Evolutionary conservation across 768 basidiomycete species (phyloP), one percentile per base, ranked within the genome.

Genomic region (Phanerochaete carnosa): DNA sequence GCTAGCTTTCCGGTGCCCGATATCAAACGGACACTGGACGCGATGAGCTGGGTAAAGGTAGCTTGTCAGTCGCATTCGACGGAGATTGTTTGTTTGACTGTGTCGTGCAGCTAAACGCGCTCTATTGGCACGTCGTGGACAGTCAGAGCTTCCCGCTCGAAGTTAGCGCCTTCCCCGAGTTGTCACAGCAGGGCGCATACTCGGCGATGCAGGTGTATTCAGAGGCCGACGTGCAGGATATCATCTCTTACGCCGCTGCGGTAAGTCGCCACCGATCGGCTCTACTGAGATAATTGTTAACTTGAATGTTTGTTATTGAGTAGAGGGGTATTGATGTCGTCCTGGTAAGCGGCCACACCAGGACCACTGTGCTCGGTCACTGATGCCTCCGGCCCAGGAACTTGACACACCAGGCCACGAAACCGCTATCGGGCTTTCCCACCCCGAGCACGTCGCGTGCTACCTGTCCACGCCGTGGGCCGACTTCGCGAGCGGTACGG

Each of bases 101-200:
- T 55, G 26, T 45, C 33, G 9, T 33, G 6, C 46, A 87, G 85
- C 81, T 91, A 52, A 92, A 87, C 71, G 84, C 83, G 1, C 82
- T 94, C 65, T 90, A 94, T 64, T 94, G 92, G 92, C 93, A 94
- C 68, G 78, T 92, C 59, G 85, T 85, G 35, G 93, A 95, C 72
- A 84, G 86, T 57, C 90, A 94, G 66, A 86, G 84, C 35, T 95
- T 90, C 76, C 92, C 93, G 1, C 77, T 94, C 16, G 76, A 81
- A 39, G 74, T 94, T 22, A 75, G 83, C 2, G 79, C 79, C 11
- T 87, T 82, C 68, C 80, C 86, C 0, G 82, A 83, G 57, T 75
- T 94, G 0, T 77, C 88, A 11, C 61, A 63, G 19, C 78, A 81
- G 1, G 92, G 89, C 1, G 89, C 92, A 12, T 95, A 95, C 73